phyloP scores from a whole-genome alignment of 768 basidiomycete genomes.

The Agaricus subrufescens region DNA sequence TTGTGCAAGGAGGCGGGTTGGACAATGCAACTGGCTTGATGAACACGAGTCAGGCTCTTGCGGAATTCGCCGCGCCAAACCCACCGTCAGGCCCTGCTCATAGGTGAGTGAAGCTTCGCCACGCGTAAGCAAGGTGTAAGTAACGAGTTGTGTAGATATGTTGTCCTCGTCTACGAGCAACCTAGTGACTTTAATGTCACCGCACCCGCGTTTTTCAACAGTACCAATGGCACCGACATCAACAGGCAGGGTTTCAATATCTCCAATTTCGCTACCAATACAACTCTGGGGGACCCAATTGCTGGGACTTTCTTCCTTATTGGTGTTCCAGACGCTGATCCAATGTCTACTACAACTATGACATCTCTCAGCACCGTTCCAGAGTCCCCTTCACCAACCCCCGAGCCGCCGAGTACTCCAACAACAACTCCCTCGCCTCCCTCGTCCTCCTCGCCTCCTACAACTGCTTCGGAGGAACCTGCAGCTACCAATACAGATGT shows the following conservation, averaged over 20 bases:
- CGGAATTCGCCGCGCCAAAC: constrained; percentile 32
- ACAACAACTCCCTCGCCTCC: too few species aligned
- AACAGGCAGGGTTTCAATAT: constrained; percentile 33
- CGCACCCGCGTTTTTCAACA: constrained; percentile 26
- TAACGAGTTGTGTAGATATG: constrained; percentile 21
- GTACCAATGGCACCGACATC: constrained; percentile 13
- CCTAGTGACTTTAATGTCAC: constrained; percentile 25
- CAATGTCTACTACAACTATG: not conserved
- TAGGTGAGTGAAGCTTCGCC: constrained; percentile 24
- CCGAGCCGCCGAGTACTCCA: too few species aligned
- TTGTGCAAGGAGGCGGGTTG: constrained; percentile 3
- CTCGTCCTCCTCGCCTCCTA: too few species aligned
- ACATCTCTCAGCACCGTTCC: not conserved
- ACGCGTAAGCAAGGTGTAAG: not conserved
- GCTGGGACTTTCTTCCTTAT: constrained; percentile 42
- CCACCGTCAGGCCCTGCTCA: constrained; percentile 40
- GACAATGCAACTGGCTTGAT: constrained; percentile 17
- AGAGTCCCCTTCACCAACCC: not conserved
- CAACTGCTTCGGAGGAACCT: not conserved
- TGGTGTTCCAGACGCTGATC: constrained; percentile 17
- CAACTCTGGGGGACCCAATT: constrained; percentile 30
- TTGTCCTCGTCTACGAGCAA: constrained; percentile 29
- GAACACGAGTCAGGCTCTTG: constrained; percentile 34
- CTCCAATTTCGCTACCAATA: constrained; percentile 26
- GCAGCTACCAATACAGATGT: not conserved